Base-by-base conservation (phyloP, 352 stramenopile species). In the Pythium biforme region DNA sequence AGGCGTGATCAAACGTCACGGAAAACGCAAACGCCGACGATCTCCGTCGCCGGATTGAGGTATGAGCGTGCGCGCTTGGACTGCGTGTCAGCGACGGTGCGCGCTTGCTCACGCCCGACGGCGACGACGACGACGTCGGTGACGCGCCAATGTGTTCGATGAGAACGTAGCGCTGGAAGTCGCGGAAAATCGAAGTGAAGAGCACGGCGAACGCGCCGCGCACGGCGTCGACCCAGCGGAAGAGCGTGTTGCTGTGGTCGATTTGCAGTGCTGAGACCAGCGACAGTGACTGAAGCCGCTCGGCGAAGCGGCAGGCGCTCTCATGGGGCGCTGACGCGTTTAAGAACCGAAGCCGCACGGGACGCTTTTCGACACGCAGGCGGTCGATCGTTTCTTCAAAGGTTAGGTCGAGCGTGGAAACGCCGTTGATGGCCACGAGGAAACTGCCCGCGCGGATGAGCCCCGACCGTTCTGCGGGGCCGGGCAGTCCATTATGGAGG, bases 351-450 rank as follows among this genome's bases (percentile, higher is more conserved):
- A 93, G 64, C 11, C 77, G 72, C 33, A 88, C 66, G 8, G 84
- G 81, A n/a, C 79, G 72, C 34, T 63, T 70, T 59, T 76, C 76
- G 19, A 64, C 46, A 0, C 75, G 73, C 26, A 92, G 68, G 7
- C 74, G 74, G 26, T 85, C 69, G 27, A 89, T 89, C 2, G 81
- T 88, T 59, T 88, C 75, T 23, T 83, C 69, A 40, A 90, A 88
- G 1, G 74, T 88, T 41, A 82, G 53, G 20, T 90, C 76, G 10
- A 89, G 47, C 10, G 79, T 86, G 22, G 81, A 86, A 19, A 78
- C 64, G 8, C 82, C 80, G 49, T 93, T 93, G 68, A 93, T 88
- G 14, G 68, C 80, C 19, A 89, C 70, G 22, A 93, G 65, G 52
- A 86, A 86, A 51, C 80, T 90, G 4, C 84, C 82, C 11, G 74